Conservation (phyloP, 2,329 filamentous ascomycete species). For the Biscogniauxia mediterranea region DNA sequence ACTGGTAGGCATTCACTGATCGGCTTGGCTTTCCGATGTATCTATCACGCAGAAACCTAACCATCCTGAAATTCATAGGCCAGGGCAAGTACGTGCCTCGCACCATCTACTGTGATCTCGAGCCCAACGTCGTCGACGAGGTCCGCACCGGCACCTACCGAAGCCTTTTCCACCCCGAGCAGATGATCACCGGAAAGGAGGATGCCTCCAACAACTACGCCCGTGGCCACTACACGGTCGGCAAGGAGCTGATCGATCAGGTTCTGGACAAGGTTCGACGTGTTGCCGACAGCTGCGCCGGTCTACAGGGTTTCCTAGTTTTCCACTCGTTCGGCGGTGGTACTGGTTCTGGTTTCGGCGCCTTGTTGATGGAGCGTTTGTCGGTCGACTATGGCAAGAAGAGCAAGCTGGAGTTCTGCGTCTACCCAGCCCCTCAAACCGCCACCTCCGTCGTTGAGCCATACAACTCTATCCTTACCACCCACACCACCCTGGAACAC, state of each 20-base stretch:
- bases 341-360: constrained; percentile 97
- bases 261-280: constrained; percentile 97
- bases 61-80: constrained; percentile 51
- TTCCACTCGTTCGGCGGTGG: constrained; percentile 99
- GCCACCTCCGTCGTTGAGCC: constrained; percentile 98
- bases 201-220: constrained; percentile 99
- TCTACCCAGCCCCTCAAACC: constrained; percentile 96
- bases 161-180: constrained; percentile 95
- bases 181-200: constrained; percentile 99
- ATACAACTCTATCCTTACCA: constrained; percentile 99
- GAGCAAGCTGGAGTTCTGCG: constrained; percentile 99
- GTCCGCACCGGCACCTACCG: constrained; percentile 97
- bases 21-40: not conserved
- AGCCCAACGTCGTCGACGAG: constrained; percentile 99
- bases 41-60: constrained; percentile 12
- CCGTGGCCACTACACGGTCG: constrained; percentile 98
- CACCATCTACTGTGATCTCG: constrained; percentile 99
- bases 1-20: constrained; percentile 66
- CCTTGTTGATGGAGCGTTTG: constrained; percentile 96
- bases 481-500: constrained; percentile 98
- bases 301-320: constrained; percentile 97
- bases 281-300: constrained; percentile 95
- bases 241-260: constrained; percentile 98
- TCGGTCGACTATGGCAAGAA: constrained; percentile 99
- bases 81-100: constrained; percentile 98